A percentile compares a stretch with the other conserved stretches of the same genome.
These are phyloP conservation scores for Paradendryphiella salina DNA, from an alignment of 2,329 filamentous ascomycete species.

Conservation along the genomic window DNA sequence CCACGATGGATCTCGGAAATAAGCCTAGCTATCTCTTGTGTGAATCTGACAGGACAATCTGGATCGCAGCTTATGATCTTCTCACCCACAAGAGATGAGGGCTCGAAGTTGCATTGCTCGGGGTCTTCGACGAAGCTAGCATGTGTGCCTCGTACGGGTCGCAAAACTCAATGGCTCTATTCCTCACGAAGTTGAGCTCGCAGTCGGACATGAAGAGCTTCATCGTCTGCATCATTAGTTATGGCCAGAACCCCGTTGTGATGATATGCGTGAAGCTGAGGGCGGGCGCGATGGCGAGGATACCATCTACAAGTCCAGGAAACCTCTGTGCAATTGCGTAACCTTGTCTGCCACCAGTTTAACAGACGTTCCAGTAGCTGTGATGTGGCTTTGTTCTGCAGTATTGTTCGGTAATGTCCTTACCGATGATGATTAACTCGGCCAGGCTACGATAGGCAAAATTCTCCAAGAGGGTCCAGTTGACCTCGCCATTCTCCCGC, in stretches of 20 bases:
- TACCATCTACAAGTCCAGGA: conserved; percentile 41
- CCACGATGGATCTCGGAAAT: conserved; percentile 25
- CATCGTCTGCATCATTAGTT: conserved; percentile 36
- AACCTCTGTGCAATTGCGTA: conserved; percentile 41
- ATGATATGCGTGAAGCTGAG: conserved; percentile 29
- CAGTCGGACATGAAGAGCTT: conserved; percentile 29
- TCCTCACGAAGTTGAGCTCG: conserved; percentile 32
- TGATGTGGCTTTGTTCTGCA: conserved; percentile 28
- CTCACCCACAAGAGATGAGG: conserved; percentile 12
- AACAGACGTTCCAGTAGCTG: conserved; percentile 40
- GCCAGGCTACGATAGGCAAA: conserved; percentile 46
- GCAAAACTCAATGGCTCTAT: conserved; percentile 29
- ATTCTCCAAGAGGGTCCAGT: conserved; percentile 43
- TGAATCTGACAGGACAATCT: conserved; percentile 10
- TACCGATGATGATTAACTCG: conserved; percentile 44
- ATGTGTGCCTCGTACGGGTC: conserved; percentile 34
- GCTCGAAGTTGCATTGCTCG: conserved; percentile 31
- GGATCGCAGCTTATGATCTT: background rate
- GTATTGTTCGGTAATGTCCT: conserved; percentile 39
- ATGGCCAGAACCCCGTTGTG: conserved; percentile 30
- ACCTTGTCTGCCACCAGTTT: conserved; percentile 43
- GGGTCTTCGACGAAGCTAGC: conserved; percentile 43
- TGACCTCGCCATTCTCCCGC: conserved; percentile 27
- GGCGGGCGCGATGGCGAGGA: conserved; percentile 41
- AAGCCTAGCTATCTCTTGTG: conserved; percentile 26